Evolutionary conservation across 192 early-diverging fungal genomes (phyloP).

Genomic region (Lobosporangium transversale): DNA sequence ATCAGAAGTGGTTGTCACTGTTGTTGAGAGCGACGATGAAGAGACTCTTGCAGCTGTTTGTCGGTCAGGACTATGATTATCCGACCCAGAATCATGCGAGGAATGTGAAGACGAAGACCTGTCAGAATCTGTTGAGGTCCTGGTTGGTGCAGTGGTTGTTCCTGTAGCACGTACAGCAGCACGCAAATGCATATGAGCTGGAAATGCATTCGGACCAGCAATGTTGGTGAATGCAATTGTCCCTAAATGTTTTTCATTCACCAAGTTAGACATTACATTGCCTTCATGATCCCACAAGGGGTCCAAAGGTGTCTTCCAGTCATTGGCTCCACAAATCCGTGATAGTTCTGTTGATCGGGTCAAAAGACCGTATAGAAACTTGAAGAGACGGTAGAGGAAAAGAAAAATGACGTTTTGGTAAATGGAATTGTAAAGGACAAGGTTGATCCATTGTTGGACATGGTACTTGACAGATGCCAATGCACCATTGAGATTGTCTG

Average conservation of each 20-base stretch:
- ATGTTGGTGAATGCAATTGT: conserved; percentile 26
- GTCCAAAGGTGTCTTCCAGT: conserved; percentile 27
- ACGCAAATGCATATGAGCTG: not conserved
- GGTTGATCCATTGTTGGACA: conserved; percentile 57
- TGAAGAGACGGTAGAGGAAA: conserved; percentile 64
- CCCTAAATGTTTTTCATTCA: conserved; percentile 17
- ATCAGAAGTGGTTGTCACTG: not conserved
- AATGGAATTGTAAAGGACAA: conserved; percentile 60
- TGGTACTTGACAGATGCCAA: conserved; percentile 31
- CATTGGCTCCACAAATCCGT: conserved; percentile 50
- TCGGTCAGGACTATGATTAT: not conserved
- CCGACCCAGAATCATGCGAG: conserved; percentile 18
- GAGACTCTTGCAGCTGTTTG: not conserved
- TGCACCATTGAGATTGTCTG: not conserved
- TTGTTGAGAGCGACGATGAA: not conserved
- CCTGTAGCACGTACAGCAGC: conserved; percentile 1
- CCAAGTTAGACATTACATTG: conserved; percentile 11
- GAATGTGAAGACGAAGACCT: not conserved
- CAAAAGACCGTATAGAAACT: conserved; percentile 59
- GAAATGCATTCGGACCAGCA: not conserved
- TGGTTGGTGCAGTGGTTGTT: not conserved
- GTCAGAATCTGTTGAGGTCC: conserved; percentile 13
- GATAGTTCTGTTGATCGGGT: conserved; percentile 73
- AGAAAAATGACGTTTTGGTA: conserved; percentile 61
- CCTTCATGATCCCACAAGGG: conserved; percentile 27